Evolutionary conservation across 768 basidiomycete species (phyloP).

Genomic region (Boletellus emodensis): DNA sequence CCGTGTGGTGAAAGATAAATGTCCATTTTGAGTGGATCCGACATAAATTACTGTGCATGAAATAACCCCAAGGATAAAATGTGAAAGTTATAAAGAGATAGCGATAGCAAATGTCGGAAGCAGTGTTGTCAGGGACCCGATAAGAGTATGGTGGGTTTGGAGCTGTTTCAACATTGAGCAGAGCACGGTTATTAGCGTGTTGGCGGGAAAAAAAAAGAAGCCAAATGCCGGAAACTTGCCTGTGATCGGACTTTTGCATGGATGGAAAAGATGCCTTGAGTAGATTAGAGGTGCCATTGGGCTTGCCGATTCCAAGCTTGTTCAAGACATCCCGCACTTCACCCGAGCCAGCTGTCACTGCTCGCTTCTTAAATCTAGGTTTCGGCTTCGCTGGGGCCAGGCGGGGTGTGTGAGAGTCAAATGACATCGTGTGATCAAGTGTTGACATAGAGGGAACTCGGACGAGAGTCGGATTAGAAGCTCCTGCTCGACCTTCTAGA

Average conservation of each 20-base stretch:
- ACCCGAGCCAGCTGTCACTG: conserved; percentile 47
- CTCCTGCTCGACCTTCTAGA: conserved; percentile 77
- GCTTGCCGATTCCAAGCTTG: conserved; percentile 79
- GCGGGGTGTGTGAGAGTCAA: conserved; percentile 38
- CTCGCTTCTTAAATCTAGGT: conserved; percentile 53
- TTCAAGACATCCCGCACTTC: conserved; percentile 82
- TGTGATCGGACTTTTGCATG: conserved; percentile 43
- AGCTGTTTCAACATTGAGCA: conserved; percentile 7
- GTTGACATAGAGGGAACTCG: conserved; percentile 75
- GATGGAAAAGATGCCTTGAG: conserved; percentile 71
- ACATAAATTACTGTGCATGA: conserved; percentile 21
- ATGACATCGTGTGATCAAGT: conserved; percentile 61
- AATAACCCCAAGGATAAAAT: conserved; percentile 10
- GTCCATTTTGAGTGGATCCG: conserved; percentile 16
- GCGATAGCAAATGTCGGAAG: conserved; percentile 7
- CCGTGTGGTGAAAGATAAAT: conserved; percentile 5
- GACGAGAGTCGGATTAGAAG: conserved; percentile 71
- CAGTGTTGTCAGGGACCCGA: conserved; percentile 16
- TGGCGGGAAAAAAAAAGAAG: background rate
- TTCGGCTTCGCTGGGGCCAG: conserved; percentile 47
- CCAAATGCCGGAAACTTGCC: conserved; percentile 25
- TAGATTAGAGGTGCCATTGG: conserved; percentile 50
- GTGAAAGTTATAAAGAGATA: conserved; percentile 1
- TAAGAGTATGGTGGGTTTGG: conserved; percentile 11
- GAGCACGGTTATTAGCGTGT: conserved; percentile 4